These are phyloP conservation scores for Neofusicoccum sp. DNA, from an alignment of 2,329 filamentous ascomycete genomes.

Conservation along the genomic window DNA sequence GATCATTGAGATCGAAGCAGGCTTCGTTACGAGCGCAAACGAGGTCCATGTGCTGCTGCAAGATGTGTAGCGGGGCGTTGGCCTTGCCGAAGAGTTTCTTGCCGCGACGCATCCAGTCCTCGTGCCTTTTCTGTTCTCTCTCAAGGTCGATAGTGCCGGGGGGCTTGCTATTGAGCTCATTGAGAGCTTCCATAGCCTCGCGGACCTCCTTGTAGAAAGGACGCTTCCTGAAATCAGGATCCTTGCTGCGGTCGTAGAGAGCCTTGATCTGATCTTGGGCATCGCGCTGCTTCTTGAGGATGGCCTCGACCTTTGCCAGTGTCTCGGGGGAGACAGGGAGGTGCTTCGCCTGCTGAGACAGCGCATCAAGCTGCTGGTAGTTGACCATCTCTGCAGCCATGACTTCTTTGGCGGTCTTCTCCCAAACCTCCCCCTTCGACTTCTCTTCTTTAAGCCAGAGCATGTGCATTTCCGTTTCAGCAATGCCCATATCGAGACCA, in stretches of 20 bases:
- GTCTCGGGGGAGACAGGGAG: conserved; percentile 83
- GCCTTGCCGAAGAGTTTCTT: conserved; percentile 98
- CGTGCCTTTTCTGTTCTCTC: conserved; percentile 88
- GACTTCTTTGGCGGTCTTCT: conserved; percentile 86
- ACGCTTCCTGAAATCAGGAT: conserved; percentile 71
- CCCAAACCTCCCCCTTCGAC: conserved; percentile 79
- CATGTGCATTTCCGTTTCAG: conserved; percentile 76
- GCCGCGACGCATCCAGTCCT: conserved; percentile 98
- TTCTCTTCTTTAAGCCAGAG: conserved; percentile 73
- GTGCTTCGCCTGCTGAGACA: conserved; percentile 76
- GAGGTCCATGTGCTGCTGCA: conserved; percentile 91
- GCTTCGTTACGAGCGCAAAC: conserved; percentile 84
- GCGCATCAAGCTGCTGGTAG: conserved; percentile 88
- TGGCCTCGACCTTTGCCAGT: conserved; percentile 78
- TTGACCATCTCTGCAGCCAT: conserved; percentile 90
- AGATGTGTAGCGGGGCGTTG: conserved; percentile 92
- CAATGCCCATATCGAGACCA: conserved; percentile 73
- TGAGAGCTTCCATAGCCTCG: conserved; percentile 81
- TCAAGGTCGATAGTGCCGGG: conserved; percentile 88
- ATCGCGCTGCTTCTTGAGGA: conserved; percentile 92
- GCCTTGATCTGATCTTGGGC: conserved; percentile 85
- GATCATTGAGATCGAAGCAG: conserved; percentile 89
- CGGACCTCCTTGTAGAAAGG: conserved; percentile 89
- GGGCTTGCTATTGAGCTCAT: conserved; percentile 89
- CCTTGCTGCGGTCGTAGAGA: conserved; percentile 73